Base-by-base conservation (phyloP, 2,329 filamentous ascomycete genomes). In the Aureobasidium leucospermi region DNA sequence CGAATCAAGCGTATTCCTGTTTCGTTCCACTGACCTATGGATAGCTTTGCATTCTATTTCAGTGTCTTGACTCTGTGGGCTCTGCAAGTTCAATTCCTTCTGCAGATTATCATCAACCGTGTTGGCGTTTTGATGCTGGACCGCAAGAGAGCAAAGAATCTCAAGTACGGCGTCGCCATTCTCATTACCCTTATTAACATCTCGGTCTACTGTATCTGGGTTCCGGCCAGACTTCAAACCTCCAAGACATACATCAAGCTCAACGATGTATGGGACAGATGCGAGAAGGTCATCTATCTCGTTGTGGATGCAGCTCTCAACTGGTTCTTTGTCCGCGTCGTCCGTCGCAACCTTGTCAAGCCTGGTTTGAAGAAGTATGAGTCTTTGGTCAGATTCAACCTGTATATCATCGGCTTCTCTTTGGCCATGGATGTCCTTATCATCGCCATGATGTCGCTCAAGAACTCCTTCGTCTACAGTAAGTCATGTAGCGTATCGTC, bases 351-450 rank as follows among this genome's bases (percentile, higher is more conserved):
- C 3, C 74, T 82, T 0, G 70, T 81, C 11, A 71, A 74, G 39
- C 76, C 80, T 47, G 77, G 76, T 1, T 68, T 81, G 4, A 74
- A 74, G 8, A 82, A 82, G 62, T 82, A 82, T 64, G 72, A 76
- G 60, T 74, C 74, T 4, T 71, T 82, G 0, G 74, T 80, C 3
- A 69, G 69, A 9, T 81, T 81, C 69, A 82, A 81, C 52, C 73
- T 77, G 31, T 73, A 73, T 46, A 75, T 82, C 19, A 79, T 82
- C 65, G 31, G 75, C 3, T 51, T 82, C 0, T 81, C 79, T 0
- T 70, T 82, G 6, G 65, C 73, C 1, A 79, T 82, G 76, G 80
- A 82, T 61, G 71, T 60, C n/a, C 38, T 75, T 68, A 74, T 79
- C 8, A 77, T 79, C 28, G 75, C 71, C 3, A 68, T 76, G 31